Base-by-base conservation (phyloP, 2,329 filamentous ascomycete species). In the Sarocladium kiliense region DNA sequence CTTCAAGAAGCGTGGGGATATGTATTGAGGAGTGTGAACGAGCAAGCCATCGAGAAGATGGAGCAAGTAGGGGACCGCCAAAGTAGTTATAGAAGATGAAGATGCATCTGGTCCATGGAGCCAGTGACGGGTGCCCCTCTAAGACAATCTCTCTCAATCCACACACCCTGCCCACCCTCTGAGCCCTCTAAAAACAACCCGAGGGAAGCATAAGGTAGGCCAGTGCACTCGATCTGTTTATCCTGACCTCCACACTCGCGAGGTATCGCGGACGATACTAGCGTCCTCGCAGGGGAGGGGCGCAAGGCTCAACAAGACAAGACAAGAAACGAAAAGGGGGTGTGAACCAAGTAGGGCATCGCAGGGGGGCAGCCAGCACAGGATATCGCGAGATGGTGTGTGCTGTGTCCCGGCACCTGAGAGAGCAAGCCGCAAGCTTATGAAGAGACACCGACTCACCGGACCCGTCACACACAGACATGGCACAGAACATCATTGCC, bases 41-140 rank as follows among this genome's bases (percentile, higher is more conserved):
- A 36, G 18, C 23, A 12, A 51, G 21, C 47, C 25, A 23, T 34
- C 47, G 27, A 36, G 19, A 19, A 14, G 19, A 34, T 34, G 47
- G 47, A 12, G 21, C 27, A n/a, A 51, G 47, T 34, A 51, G 50
- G 50, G 50, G 50, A 27, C 50, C 30, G 21, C 36, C 19, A 53
- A 53, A 26, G 50, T 53, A 53, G 50, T 26, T 53, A 53, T 53
- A 53, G 50, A 39, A 41, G 50, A 53, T 53, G 50, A 53, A 53
- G 50, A 53, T 53, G 30, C 50, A 39, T 39, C 36, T 53, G 34
- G 6, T 41, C 21, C 19, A 53, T 53, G 50, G 50, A 41, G 50
- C 50, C 50, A 53, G 32, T 34, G 18, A 26, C 30, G 36, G 50
- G 2, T 39, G 32, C 50, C 34, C 36, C 50, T 41, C 50, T 19